phyloP scores from a whole-genome alignment of 2,329 filamentous ascomycete genomes.

The Dothiorella sarmentorum region DNA sequence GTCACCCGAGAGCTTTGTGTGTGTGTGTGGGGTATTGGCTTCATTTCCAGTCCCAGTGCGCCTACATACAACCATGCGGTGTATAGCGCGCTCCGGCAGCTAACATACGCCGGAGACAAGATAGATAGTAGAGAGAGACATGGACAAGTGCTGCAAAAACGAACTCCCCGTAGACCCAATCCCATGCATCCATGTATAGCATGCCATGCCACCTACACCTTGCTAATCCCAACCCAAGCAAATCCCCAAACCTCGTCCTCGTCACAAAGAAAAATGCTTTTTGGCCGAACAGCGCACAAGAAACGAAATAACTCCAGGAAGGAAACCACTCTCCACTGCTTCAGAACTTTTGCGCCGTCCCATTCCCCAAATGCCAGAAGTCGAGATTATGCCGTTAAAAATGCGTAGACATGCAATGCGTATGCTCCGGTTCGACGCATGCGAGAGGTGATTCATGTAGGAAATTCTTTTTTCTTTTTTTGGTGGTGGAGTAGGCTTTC shows the following conservation, averaged over 20 bases:
- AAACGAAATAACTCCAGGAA: background rate
- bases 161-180: constrained; percentile 2
- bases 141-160: constrained; percentile 5
- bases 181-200: constrained; percentile 8
- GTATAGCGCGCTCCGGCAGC: constrained; percentile 15
- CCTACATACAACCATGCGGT: constrained; percentile 16
- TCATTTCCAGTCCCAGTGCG: constrained; percentile 10
- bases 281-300: constrained; percentile 10
- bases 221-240: constrained; percentile 18
- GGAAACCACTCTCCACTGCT: background rate
- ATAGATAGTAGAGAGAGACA: constrained; percentile 8
- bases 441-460: constrained; percentile 3
- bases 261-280: constrained; percentile 9
- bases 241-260: constrained; percentile 1
- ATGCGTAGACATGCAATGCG: constrained; percentile 15
- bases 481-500: too few relatives aligned
- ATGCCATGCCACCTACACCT: constrained; percentile 16
- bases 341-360: constrained; percentile 14
- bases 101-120: background rate
- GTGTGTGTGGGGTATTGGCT: background rate
- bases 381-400: constrained; percentile 16
- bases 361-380: constrained; percentile 8
- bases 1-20: background rate
- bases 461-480: background rate
- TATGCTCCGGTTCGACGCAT: constrained; percentile 13